These are phyloP conservation scores for Bruguiera hainesii DNA, from an alignment of 441 rosid genomes.

Conservation along the genomic window DNA sequence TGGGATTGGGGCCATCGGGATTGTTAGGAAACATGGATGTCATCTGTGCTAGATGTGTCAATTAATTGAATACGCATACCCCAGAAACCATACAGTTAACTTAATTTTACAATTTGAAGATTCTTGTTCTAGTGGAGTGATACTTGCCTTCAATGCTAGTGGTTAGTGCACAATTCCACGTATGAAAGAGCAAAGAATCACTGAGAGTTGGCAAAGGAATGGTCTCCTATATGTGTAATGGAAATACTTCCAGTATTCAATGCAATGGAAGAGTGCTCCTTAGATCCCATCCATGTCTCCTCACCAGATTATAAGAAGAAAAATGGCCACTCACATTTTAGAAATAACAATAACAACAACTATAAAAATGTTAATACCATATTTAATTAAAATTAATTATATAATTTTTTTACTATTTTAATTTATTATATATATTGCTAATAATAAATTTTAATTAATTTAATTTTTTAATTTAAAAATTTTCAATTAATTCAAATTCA, in stretches of 20 bases:
- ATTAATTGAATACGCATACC: not conserved
- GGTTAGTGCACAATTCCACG: too few species aligned
- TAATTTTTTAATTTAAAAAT: too few species aligned
- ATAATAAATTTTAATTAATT: too few species aligned
- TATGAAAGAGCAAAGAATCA: not conserved
- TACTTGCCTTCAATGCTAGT: too few species aligned
- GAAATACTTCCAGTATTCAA: not conserved
- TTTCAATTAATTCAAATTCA: too few species aligned
- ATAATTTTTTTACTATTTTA: too few species aligned
- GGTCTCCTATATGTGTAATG: not conserved
- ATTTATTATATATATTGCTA: too few species aligned
- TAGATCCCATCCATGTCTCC: constrained; percentile 22
- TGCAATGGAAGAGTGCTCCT: not conserved
- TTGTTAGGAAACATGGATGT: not conserved
- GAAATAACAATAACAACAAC: not conserved
- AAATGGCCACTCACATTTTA: constrained; percentile 1
- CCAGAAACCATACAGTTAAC: too few species aligned
- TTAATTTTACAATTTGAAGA: too few species aligned
- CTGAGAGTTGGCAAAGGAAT: not conserved
- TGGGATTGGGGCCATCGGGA: not conserved
- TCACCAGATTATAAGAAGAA: constrained; percentile 14
- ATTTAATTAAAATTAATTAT: too few species aligned
- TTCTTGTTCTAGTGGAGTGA: too few species aligned
- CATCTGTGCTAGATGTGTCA: not conserved
- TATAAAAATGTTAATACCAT: too few species aligned